Base-by-base conservation (phyloP, 148 eudicot genomes). In the Rhododendron molle region DNA sequence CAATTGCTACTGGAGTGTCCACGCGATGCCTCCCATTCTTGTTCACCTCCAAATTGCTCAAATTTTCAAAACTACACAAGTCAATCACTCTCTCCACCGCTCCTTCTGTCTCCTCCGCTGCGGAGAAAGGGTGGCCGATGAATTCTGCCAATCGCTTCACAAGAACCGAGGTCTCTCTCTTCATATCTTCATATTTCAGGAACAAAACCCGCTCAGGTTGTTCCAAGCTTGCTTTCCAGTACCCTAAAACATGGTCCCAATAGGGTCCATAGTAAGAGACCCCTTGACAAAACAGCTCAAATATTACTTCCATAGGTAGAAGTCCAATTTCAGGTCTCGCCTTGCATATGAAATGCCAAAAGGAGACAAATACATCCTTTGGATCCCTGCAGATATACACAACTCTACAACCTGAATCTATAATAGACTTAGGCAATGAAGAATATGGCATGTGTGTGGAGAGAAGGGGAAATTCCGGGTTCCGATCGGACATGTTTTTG, bases 341-440 rank as follows among this genome's bases (percentile, higher is more conserved):
- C 52, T 23, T 77, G 28, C 80, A 9, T 1, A 40, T 43, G 47
- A 80, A 85, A 38, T 80, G 84, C 87, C 87, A 85, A 1, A 85
- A 36, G 15, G 87, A 85, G 30, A 85, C 84, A 15, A 85, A 80
- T 18, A 43, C 83, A 50, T 85, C 87, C 65, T 79, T 85, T 5
- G 87, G 84, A 65, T 85, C 84, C 65, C 83, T 62, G 50, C 83
- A 85, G 26, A 85, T 80, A 62, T 85, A 67, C 20, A 85, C 79
- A 28, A 80, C 69, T 60, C 80, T 85, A 21, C 87, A 85, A 20
- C 74, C 81, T 0, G 12, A 85, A 76, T 73, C 86, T 15, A 21
- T 21, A 3, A 54, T 30, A 26, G 72, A 76, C 15, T 74, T 73
- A 0, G 86, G 86, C 20, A 84, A 84, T 5, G 86, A 52, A 32